Conservation (phyloP, 1,139 yeast species). For the Chernovozyma sophiae-reginae region DNA sequence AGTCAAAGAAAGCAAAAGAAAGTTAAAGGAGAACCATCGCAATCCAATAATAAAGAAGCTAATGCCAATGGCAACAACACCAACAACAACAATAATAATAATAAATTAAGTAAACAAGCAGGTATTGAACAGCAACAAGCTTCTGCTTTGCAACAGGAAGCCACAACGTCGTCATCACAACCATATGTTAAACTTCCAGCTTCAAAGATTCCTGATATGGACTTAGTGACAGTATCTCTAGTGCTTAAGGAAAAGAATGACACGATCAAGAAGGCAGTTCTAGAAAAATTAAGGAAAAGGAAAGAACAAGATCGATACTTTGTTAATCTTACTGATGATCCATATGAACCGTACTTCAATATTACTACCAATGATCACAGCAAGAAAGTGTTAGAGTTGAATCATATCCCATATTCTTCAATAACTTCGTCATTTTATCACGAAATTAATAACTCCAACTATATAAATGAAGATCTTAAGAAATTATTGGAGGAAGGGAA, state of each 20-base stretch:
- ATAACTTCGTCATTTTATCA: conserved; percentile 68
- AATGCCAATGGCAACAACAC: conserved; percentile 14
- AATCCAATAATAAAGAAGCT: background rate
- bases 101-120: conserved; percentile 6
- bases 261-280: conserved; percentile 75
- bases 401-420: conserved; percentile 77
- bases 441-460: conserved; percentile 63
- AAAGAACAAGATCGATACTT: conserved; percentile 67
- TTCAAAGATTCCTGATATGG: conserved; percentile 90
- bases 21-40: conserved; percentile 13
- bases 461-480: conserved; percentile 39
- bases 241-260: conserved; percentile 73
- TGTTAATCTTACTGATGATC: conserved; percentile 85
- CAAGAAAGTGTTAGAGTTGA: conserved; percentile 44
- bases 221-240: conserved; percentile 75
- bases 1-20: conserved; percentile 21
- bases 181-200: conserved; percentile 86
- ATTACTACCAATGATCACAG: conserved; percentile 52
- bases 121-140: conserved; percentile 2
- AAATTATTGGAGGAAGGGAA: conserved; percentile 39
- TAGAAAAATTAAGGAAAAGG: conserved; percentile 74
- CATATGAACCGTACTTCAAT: conserved; percentile 82
- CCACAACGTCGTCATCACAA: conserved; percentile 45
- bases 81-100: conserved; percentile 16
- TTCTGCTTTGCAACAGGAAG: conserved; percentile 14